Conservation (phyloP, 208 protist species). For the Endotrypanum monterogeii region DNA sequence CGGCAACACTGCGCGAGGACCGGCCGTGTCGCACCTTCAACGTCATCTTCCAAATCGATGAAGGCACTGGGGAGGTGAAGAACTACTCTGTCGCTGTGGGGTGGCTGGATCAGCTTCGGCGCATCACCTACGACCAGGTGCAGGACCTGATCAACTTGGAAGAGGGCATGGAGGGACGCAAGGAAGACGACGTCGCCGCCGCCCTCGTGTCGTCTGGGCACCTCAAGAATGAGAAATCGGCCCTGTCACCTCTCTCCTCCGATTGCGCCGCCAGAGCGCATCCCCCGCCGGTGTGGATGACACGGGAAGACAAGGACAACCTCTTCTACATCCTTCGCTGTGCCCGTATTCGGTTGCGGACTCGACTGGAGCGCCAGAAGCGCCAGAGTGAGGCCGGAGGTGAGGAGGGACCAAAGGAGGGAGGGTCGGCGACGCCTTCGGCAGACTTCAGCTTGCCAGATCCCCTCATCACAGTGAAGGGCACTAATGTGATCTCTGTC, state of each 20-base stretch:
- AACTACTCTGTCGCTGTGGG: constrained; percentile 77
- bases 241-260: neutral
- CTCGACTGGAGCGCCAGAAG: constrained; percentile 36
- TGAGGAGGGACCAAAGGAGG: neutral
- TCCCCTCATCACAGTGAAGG: constrained; percentile 68
- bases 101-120: constrained; percentile 74
- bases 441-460: constrained; percentile 73
- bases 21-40: constrained; percentile 87
- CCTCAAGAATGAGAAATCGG: neutral
- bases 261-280: neutral
- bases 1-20: constrained; percentile 84
- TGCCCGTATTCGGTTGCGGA: constrained; percentile 44
- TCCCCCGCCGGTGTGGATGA: constrained; percentile 59
- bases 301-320: constrained; percentile 33
- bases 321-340: constrained; percentile 63
- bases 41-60: constrained; percentile 81
- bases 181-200: neutral
- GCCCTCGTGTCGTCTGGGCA: neutral
- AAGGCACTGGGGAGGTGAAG: constrained; percentile 63
- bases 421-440: constrained; percentile 4
- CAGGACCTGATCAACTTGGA: constrained; percentile 58
- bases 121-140: constrained; percentile 88
- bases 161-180: neutral
- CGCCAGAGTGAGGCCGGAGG: neutral
- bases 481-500: constrained; percentile 61